Evolutionary conservation across 2,329 filamentous ascomycete species (phyloP).

Genomic region (Arachnomyces sp.): DNA sequence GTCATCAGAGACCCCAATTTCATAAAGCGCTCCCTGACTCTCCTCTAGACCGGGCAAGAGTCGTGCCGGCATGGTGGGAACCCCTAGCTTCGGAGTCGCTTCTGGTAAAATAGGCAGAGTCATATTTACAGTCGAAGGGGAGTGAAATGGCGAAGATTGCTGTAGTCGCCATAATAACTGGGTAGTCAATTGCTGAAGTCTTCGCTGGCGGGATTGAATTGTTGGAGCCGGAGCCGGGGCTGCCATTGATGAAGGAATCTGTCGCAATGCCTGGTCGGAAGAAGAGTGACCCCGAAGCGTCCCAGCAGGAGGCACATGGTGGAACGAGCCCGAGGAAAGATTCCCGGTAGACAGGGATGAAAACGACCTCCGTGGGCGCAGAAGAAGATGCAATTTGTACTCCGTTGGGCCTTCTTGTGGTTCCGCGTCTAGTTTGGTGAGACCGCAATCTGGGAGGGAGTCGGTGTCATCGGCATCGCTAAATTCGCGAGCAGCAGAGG

Average conservation of each 20-base stretch:
- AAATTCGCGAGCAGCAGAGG: constrained; percentile 32
- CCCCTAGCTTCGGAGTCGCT: constrained; percentile 49
- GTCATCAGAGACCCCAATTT: constrained; percentile 93
- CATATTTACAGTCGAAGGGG: constrained; percentile 66
- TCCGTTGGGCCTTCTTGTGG: constrained; percentile 91
- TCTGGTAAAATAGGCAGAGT: constrained; percentile 70
- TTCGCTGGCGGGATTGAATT: constrained; percentile 67
- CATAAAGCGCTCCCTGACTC: constrained; percentile 86
- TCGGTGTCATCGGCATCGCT: constrained; percentile 23
- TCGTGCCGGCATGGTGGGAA: constrained; percentile 45
- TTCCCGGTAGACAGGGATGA: constrained; percentile 60
- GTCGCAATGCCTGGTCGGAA: constrained; percentile 9
- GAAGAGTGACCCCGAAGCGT: too few species aligned
- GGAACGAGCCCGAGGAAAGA: constrained; percentile 46
- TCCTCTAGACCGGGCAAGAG: constrained; percentile 74
- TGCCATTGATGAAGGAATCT: constrained; percentile 22
- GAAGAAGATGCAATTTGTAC: constrained; percentile 87
- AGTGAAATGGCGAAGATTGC: constrained; percentile 87
- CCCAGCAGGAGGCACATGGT: constrained; percentile 14
- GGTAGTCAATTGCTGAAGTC: constrained; percentile 85
- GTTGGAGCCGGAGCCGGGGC: constrained; percentile 43
- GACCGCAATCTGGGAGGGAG: constrained; percentile 49
- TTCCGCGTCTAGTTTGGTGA: constrained; percentile 76
- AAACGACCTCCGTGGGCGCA: constrained; percentile 71
- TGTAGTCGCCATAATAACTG: constrained; percentile 92